These are phyloP conservation scores for Insectozyma bohioensis DNA, from an alignment of 1,139 yeast genomes.

Conservation along the genomic window DNA sequence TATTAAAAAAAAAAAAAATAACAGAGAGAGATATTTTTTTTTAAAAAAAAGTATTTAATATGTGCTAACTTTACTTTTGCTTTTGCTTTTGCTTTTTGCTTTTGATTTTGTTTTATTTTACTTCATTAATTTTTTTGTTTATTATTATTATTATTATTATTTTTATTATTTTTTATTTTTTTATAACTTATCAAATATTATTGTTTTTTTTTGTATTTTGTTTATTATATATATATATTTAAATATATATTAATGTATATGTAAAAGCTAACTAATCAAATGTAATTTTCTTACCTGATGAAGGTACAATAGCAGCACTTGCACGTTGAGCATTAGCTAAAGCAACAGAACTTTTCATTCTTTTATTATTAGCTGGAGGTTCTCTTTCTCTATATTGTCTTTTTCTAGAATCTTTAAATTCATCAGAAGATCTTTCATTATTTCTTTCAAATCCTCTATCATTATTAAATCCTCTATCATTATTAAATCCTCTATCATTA, in stretches of 20 bases:
- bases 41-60: too few species aligned
- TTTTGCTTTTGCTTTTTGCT: too few species aligned
- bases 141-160: neutral
- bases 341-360: conserved; percentile 82
- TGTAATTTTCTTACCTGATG: conserved; percentile 84
- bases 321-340: conserved; percentile 88
- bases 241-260: conserved; percentile 9
- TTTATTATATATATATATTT: conserved; percentile 1
- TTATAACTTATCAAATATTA: too few species aligned
- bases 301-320: conserved; percentile 83
- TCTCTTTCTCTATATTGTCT: conserved; percentile 18
- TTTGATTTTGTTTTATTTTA: too few species aligned
- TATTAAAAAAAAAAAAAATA: neutral
- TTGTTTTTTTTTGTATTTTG: conserved; percentile 2
- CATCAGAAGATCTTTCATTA: neutral
- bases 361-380: conserved; percentile 14
- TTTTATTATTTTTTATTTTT: conserved; percentile 2
- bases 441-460: neutral
- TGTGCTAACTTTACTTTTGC: too few species aligned
- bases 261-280: too few species aligned
- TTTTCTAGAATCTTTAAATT: neutral
- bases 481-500: too few species aligned
- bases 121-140: too few species aligned
- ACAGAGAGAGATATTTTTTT: neutral
- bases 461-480: too few species aligned